Percentiles rank a stretch among this genome's conserved stretches.
Conservation (phyloP, 208 protist genomes). For the Crithidia sp. region DNA sequence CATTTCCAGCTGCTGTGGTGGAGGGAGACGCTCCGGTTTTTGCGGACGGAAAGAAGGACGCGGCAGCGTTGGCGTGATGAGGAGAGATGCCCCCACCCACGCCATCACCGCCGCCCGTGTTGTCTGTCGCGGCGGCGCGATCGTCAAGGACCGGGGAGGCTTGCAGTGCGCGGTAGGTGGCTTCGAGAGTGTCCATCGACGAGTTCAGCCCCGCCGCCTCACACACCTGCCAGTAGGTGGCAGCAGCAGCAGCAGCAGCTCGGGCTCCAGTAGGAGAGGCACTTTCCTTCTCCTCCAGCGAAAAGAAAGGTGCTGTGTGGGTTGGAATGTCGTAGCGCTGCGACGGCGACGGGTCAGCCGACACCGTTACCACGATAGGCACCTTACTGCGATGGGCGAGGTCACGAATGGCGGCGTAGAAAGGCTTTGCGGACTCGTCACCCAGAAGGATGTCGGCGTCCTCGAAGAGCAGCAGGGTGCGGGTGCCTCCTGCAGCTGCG, state of each 20-base stretch:
- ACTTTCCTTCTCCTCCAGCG: background rate
- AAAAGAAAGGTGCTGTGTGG: constrained; percentile 5
- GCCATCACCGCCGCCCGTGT: background rate
- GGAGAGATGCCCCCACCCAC: background rate
- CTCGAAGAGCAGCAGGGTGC: constrained; percentile 84
- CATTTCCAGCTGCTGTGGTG: background rate
- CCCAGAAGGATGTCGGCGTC: constrained; percentile 83
- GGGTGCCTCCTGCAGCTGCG: constrained; percentile 2
- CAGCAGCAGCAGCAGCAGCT: background rate
- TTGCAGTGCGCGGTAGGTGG: constrained; percentile 23
- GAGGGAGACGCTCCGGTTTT: too few species aligned
- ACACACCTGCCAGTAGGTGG: constrained; percentile 27
- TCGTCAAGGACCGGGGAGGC: constrained; percentile 9
- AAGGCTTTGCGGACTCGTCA: constrained; percentile 64
- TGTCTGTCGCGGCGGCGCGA: constrained; percentile 2
- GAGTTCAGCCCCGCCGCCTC: constrained; percentile 24
- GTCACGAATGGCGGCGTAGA: constrained; percentile 82
- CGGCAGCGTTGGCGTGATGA: background rate
- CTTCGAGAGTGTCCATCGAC: constrained; percentile 27
- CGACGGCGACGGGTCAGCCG: constrained; percentile 27
- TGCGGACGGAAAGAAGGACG: constrained; percentile 4
- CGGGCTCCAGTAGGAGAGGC: too few species aligned
- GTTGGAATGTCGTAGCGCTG: constrained; percentile 28
- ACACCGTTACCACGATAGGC: constrained; percentile 81
- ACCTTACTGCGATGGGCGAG: constrained; percentile 78